Base-by-base conservation (phyloP, 179 eudicot genomes). In the Nepenthes alata region DNA sequence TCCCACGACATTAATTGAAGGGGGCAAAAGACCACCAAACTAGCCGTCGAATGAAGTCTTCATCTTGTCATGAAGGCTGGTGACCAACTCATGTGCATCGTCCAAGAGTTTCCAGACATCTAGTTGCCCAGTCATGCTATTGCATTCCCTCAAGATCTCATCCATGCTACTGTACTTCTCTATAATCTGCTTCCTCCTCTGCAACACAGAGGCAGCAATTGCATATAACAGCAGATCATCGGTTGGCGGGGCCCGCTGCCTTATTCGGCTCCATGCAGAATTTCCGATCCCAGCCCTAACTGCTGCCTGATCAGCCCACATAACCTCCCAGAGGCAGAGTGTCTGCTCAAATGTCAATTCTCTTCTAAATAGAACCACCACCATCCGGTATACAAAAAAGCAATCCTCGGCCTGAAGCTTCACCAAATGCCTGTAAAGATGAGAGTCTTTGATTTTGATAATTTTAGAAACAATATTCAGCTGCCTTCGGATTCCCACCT, bases 291-390 rank as follows among this genome's bases (percentile, higher is more conserved):
- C 93, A 4, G 89, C 91, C 70, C 91, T 71, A 45, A 85, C 78
- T 4, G 97, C 97, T 6, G 93, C 93, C 75, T 87, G 89, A 69
- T 90, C 95, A 0, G 97, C 91, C 97, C 97, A 90, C 89, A 90
- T 83, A n/a, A 90, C 91, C 67, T 90, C 97, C 97, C 97, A 90
- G n/a, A 90, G 83, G 53, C 95, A 85, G 13, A 88, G 67, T 12
- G 95, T 85, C 80, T 89, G 95, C 77, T 89, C 95, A 38, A 83
- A 89, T 34, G 72, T 78, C 35, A 89, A 70, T 65, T 89, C 97
- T 74, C 97, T 71, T 67, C 97, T 81, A 67, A 89, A 89, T 37
- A 89, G 72, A 45, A 90, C 97, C 57, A 90, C 89, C 80, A 90
- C 97, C 97, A 90, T 90, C 66, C 97, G 75, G 70, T 90, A 88